A percentile compares a stretch with the other conserved stretches of the same genome.
Evolutionary conservation across 1,139 yeast species (phyloP).

Genomic region (Pichia sp.): DNA sequence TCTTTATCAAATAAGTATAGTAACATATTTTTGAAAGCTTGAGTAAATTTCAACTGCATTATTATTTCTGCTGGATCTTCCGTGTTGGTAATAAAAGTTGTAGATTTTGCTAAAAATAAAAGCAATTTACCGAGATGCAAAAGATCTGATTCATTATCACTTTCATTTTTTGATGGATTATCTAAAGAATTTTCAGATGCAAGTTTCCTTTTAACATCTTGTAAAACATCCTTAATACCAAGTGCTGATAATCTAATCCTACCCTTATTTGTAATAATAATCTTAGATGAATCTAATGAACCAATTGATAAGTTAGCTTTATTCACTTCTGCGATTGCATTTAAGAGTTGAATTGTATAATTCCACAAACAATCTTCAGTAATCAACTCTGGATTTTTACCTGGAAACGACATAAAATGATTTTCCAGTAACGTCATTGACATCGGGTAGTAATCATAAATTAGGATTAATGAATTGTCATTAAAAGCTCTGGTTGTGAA

Average conservation of each 20-base stretch:
- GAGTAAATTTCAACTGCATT: conserved; percentile 29
- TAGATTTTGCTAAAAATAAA: conserved; percentile 45
- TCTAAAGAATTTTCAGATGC: conserved; percentile 7
- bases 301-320: conserved; percentile 56
- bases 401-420: conserved; percentile 38
- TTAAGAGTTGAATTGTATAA: conserved; percentile 65
- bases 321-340: conserved; percentile 63
- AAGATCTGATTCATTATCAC: conserved; percentile 43
- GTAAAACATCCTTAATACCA: conserved; percentile 66
- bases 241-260: conserved; percentile 66
- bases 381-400: conserved; percentile 32
- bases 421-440: conserved; percentile 52
- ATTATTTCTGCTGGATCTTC: conserved; percentile 24
- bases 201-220: conserved; percentile 22
- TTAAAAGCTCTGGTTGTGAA: conserved; percentile 87
- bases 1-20: conserved; percentile 30
- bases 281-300: conserved; percentile 54
- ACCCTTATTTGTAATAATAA: conserved; percentile 65
- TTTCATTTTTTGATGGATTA: conserved; percentile 29
- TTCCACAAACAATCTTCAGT: conserved; percentile 70
- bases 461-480: conserved; percentile 56
- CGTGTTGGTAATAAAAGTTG: conserved; percentile 32
- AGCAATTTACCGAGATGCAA: conserved; percentile 51
- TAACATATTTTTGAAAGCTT: conserved; percentile 31
- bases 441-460: conserved; percentile 65